Evolutionary conservation across 1,139 yeast species (phyloP), one percentile per base, ranked within the genome.

Genomic region (Tardiomyces digboiensis): DNA sequence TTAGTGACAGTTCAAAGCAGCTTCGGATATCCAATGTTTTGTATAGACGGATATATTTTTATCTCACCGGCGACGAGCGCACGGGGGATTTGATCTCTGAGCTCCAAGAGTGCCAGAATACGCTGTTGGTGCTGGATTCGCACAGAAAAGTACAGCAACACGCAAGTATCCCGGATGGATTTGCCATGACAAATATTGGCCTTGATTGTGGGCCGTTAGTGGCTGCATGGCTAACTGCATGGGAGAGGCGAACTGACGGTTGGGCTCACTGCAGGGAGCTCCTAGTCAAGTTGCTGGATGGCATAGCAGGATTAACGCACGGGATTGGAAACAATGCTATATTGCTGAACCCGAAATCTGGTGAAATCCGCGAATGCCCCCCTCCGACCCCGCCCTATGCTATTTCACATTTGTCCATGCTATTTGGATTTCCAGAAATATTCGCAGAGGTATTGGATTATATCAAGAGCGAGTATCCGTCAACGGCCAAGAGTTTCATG

Each of bases 51-150:
- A 29, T 45, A 13, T 45, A 40, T 29, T 45, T 23, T 41, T 45
- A 40, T 33, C 37, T 45, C 12, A 51, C 52, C n/a, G 52, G 50
- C 16, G 53, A 50, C 42, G 52, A 50, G 37, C 40, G 53, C 26
- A 42, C 40, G 16, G 53, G 53, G 19, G 53, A 50, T 36, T 12
- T 50, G 13, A 41, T 50, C 39, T 39, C 36, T 19, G 53, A 50
- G 38, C 41, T 50, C 8, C 20, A 39, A 3, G 44, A 42, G 12
- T 43, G 49, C 16, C 49, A 50, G 40, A 40, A 38, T 3, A 47
- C 50, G 3, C 40, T 50, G 29, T 18, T 42, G 19, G 33, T n/a
- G 8, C 39, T 50, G 19, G 53, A 50, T 37, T 46, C 53, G 7
- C 52, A 50, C 39, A 41, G 53, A 16, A 50, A 50, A 41, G 53